Evolutionary conservation across 352 stramenopile species (phyloP), one percentile per base, ranked within the genome.

Genomic region (Peronospora farinosa): DNA sequence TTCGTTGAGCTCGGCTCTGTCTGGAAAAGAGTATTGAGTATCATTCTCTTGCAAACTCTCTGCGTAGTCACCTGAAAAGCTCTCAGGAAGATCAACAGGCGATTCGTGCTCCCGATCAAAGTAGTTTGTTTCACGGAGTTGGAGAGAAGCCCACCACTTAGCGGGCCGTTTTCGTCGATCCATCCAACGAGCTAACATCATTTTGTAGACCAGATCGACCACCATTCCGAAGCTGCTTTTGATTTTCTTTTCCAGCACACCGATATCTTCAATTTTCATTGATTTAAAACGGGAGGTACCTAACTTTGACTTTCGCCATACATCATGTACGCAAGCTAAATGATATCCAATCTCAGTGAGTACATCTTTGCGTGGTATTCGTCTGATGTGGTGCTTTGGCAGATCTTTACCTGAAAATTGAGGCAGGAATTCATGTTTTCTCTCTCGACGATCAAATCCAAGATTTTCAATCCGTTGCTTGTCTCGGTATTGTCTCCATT

Each of bases 161-260:
- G 21, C 30, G 7, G 54, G 31, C 17, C 23, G 63, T 32, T 59
- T 53, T 19, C 40, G 55, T 41, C 66, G 44, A 28, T 67, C 40
- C 27, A 71, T 69, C 71, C 71, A 80, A 28, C 69, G 60, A 48
- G 63, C 69, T 9, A 80, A 32, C 40, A 72, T 78, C 54, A 77
- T 70, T 21, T 67, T 63, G 50, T 80, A 78, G 17, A 76, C 38
- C 10, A 78, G 41, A 44, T 77, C 50, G 6, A 72, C 60, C 15
- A 75, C 49, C 0, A 31, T 40, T 0, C 38, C 41, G 2, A 84
- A 54, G 23, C 47, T 50, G 8, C 53, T n/a, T 63, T 84, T 84
- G 40, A 84, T 72, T 15, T 58, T 67, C 15, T 51, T 63, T 37
- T 84, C 72, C 2, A 84, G 25, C 5, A 21, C 23, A 0, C 69